Percentiles rank a stretch among this genome's conserved stretches.
These are phyloP conservation scores for Aspergillus fischeri DNA, from an alignment of 2,329 filamentous ascomycete species.

Conservation along the genomic window DNA sequence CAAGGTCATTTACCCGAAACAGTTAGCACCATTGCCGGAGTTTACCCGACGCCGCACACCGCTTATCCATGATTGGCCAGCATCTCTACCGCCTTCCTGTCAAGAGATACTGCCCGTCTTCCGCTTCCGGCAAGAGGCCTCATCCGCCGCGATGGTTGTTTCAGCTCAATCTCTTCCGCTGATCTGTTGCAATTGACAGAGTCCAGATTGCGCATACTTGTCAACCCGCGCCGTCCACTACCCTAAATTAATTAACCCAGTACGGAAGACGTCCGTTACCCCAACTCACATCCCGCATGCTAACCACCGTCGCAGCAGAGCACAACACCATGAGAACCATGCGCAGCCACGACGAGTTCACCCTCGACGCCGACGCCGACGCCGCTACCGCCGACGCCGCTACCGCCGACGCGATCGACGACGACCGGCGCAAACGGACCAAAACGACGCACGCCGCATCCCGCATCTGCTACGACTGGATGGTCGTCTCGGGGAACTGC, in stretches of 20 bases:
- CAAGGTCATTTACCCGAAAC: not conserved
- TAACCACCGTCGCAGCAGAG: not conserved
- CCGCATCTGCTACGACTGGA: conserved; percentile 34
- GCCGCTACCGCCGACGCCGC: not conserved
- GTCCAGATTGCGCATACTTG: not conserved
- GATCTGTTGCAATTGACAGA: no score
- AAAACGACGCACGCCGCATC: conserved; percentile 26
- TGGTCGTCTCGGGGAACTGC: conserved; percentile 25
- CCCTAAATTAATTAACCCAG: not conserved
- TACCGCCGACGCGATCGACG: not conserved
- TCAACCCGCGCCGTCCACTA: not conserved
- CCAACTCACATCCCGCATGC: not conserved
- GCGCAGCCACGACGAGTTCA: conserved; percentile 10
- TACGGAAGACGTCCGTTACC: not conserved
- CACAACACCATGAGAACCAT: not conserved
- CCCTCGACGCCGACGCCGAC: not conserved
- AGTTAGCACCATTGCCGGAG: not conserved
- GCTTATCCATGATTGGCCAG: not conserved
- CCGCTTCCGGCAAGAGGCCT: not conserved
- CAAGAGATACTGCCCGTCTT: not conserved
- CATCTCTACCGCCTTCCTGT: not conserved
- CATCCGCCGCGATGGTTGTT: not conserved
- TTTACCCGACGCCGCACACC: not conserved
- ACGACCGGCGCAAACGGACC: conserved; percentile 9
- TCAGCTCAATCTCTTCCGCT: not conserved